A percentile compares a stretch with the other conserved stretches of the same genome.
Conservation (phyloP, 2,329 filamentous ascomycete species). For the Cladosporium sp. region DNA sequence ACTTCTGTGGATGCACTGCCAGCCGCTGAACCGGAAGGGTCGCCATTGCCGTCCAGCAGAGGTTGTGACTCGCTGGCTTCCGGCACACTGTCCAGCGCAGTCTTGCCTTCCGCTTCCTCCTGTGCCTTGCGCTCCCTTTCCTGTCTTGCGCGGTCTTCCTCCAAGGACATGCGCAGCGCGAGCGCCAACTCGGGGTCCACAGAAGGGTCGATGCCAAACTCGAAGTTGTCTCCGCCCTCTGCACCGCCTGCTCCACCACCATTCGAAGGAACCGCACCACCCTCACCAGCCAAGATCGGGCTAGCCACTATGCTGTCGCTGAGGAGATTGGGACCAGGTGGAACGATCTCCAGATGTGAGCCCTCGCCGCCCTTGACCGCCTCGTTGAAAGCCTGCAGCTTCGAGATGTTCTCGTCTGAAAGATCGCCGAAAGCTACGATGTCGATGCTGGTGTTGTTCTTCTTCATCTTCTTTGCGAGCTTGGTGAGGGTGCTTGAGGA, state of each 20-base stretch:
- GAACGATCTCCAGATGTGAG: constrained; percentile 85
- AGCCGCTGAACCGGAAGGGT: constrained; percentile 20
- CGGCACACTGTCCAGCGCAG: constrained; percentile 74
- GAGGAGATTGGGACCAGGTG: constrained; percentile 83
- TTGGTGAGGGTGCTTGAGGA: constrained; percentile 83
- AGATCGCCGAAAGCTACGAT: constrained; percentile 93
- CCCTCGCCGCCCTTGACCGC: constrained; percentile 87
- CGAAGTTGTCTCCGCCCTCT: constrained; percentile 64
- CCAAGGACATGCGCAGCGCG: constrained; percentile 93
- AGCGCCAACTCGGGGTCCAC: constrained; percentile 91
- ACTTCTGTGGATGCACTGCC: constrained; percentile 5
- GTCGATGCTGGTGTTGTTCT: constrained; percentile 89
- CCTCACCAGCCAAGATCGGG: constrained; percentile 83
- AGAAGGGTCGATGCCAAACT: constrained; percentile 86
- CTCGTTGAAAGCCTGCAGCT: constrained; percentile 90
- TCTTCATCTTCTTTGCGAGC: constrained; percentile 98
- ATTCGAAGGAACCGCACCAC: constrained; percentile 40
- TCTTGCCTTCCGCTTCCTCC: constrained; percentile 64
- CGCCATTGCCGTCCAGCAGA: constrained; percentile 27
- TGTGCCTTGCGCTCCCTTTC: constrained; percentile 78
- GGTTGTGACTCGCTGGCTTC: constrained; percentile 63
- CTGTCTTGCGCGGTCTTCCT: constrained; percentile 92
- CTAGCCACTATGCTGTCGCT: constrained; percentile 88
- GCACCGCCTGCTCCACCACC: constrained; percentile 47
- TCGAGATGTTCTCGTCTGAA: constrained; percentile 80